Evolutionary conservation across 2,329 filamentous ascomycete genomes (phyloP), one percentile per base, ranked within the genome.

Genomic region (Aspergillus carbonarius): DNA sequence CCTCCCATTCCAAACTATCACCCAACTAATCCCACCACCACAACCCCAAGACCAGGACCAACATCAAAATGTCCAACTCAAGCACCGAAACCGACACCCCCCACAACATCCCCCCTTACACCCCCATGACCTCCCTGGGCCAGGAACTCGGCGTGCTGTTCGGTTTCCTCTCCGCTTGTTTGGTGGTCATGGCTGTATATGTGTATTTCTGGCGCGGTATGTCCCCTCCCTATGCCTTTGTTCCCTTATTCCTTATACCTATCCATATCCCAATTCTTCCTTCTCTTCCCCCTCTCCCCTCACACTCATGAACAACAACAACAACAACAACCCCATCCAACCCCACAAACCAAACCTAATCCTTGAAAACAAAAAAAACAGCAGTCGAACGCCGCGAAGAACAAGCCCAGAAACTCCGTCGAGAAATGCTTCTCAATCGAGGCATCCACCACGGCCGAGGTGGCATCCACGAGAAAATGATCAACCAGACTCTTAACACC

Each of bases 61-160:
- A 23, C 40, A 50, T 4, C 13, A 55, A 20, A 52, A 30, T 15
- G 32, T 34, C 47, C 23, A 37, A 35, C 49, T 37, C 30, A 1
- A 32, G 8, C 30, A 20, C n/a, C 47, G 23, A 40, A 53, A 46
- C 9, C 8, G 47, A 48, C 23, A 57, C 17, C 10, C 34, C 37
- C 5, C 35, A 55, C 23, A 65, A 64, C 34, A 61, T 67, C 30
- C 69, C 70, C 9, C 68, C 69, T 2, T 70, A 66, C 53, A 70
- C 68, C 4, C 65, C 69, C n/a, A 68, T 69, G 53, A 60, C 65
- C 44, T 71, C 72, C 5, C 65, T 76, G 10, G 64, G 60, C 18
- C 70, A 70, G 32, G 76, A 78, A 63, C 63, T 78, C 18, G 74
- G 74, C 25, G 69, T 77, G 30, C 71, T 76, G 63, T 75, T 77